A percentile compares a stretch with the other conserved stretches of the same genome.
phyloP scores from a whole-genome alignment of 2,329 filamentous ascomycete genomes.

The Byssothecium circinans region DNA sequence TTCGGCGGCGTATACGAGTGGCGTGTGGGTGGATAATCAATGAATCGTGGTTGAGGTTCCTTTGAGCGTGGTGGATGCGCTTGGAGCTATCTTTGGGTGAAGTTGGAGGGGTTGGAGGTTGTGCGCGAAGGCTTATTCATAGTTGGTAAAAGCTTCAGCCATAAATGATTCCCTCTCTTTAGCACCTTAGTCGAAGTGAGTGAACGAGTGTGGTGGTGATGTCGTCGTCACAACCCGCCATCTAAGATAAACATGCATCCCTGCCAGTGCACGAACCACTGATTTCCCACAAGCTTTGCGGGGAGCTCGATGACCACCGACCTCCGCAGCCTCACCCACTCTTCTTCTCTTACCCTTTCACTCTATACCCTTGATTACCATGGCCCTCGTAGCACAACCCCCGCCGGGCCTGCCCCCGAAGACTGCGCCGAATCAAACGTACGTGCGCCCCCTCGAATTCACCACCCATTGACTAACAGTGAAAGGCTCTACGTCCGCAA shows the following conservation, averaged over 20 bases:
- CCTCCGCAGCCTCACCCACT: neutral
- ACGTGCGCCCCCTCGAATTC: slow-evolving; percentile 11
- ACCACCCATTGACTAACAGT: slow-evolving; percentile 15
- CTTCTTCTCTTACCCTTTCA: neutral
- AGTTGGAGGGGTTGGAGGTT: too few species aligned
- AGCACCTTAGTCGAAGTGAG: neutral
- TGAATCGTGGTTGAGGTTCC: too few species aligned
- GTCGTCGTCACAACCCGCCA: neutral
- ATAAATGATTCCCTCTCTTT: neutral
- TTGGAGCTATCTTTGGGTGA: too few species aligned
- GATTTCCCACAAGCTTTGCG: neutral
- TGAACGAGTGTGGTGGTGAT: neutral
- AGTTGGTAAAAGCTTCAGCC: too few species aligned
- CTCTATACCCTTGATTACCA: slow-evolving; percentile 11
- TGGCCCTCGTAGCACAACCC: slow-evolving; percentile 27
- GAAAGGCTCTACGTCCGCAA: slow-evolving; percentile 84
- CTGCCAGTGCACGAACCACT: neutral
- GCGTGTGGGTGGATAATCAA: neutral
- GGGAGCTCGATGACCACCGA: neutral
- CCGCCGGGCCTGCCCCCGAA: slow-evolving; percentile 8
- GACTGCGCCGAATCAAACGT: slow-evolving; percentile 33
- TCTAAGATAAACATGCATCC: neutral
- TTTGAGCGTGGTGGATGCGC: too few species aligned
- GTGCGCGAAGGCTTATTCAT: too few species aligned
- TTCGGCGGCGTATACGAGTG: neutral